These are phyloP conservation scores for Cystofilobasidium bisporidii DNA, from an alignment of 768 basidiomycete species.

Conservation along the genomic window DNA sequence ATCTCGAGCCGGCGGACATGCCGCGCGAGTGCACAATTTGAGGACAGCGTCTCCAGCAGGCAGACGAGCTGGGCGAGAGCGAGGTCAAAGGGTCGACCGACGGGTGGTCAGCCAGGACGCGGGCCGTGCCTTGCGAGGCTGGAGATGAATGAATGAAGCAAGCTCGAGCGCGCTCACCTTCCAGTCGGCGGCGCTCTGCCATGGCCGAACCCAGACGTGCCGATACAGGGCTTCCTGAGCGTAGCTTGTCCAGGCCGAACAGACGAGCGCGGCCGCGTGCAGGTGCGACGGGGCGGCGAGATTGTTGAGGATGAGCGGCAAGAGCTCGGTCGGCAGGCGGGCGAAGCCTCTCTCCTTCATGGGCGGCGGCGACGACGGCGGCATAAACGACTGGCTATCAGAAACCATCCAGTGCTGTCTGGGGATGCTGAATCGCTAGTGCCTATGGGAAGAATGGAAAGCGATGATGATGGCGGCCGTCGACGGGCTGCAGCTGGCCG, in stretches of 20 bases:
- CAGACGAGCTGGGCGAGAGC: background rate
- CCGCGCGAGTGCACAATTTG: background rate
- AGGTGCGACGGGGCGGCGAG: conserved; percentile 6
- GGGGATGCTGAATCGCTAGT: too few species aligned
- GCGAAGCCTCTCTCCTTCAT: background rate
- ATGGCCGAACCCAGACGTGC: conserved; percentile 19
- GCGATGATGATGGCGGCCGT: too few species aligned
- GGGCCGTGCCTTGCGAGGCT: too few species aligned
- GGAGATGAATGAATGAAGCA: too few species aligned
- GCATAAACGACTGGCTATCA: too few species aligned
- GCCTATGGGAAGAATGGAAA: too few species aligned
- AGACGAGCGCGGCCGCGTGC: conserved; percentile 5
- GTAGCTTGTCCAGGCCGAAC: background rate
- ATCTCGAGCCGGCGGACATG: conserved; percentile 21
- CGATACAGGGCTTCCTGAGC: conserved; percentile 11
- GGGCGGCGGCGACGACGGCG: too few species aligned
- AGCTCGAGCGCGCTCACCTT: too few species aligned
- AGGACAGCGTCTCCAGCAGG: conserved; percentile 14
- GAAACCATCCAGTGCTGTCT: too few species aligned
- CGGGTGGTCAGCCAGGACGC: too few species aligned
- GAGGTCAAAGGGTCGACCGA: too few species aligned
- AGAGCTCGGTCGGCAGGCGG: background rate
- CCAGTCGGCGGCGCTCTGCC: conserved; percentile 17
- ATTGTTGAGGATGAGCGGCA: conserved; percentile 7
- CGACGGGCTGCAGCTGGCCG: too few species aligned